phyloP scores from a whole-genome alignment of 2,329 filamentous ascomycete species.

The Dothideomycetes sp. region DNA sequence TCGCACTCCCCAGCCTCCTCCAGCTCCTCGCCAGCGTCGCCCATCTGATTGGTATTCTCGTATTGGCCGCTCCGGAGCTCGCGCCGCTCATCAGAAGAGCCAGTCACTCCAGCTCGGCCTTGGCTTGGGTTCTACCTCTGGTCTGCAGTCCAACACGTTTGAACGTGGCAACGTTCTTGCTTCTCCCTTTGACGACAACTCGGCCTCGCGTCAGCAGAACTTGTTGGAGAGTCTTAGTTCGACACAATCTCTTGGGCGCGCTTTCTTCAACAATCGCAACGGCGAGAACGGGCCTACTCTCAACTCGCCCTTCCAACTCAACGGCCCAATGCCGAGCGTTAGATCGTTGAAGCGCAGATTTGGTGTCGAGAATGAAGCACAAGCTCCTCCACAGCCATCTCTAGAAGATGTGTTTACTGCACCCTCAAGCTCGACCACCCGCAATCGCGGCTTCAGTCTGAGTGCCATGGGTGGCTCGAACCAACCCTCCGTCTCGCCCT shows the following conservation, averaged over 20 bases:
- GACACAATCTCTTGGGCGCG: constrained; percentile 26
- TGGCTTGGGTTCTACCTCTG: constrained; percentile 26
- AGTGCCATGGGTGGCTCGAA: constrained; percentile 40
- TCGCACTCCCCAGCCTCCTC: constrained; percentile 28
- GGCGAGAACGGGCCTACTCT: constrained; percentile 24
- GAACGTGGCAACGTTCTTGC: constrained; percentile 25
- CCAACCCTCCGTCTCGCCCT: constrained; percentile 41
- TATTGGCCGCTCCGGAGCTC: constrained; percentile 36
- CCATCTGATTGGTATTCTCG: constrained; percentile 34
- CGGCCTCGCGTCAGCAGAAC: constrained; percentile 19
- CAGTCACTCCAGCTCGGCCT: constrained; percentile 41
- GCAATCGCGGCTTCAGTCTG: constrained; percentile 53
- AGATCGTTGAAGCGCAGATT: constrained; percentile 51
- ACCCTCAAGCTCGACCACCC: constrained; percentile 40
- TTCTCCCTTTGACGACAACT: constrained; percentile 34
- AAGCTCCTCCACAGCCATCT: constrained; percentile 33
- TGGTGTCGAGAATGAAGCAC: constrained; percentile 39
- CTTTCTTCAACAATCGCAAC: constrained; percentile 20
- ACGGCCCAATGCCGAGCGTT: constrained; percentile 42
- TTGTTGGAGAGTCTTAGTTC: constrained; percentile 26
- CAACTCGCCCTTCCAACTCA: constrained; percentile 47
- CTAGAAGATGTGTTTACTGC: constrained; percentile 39
- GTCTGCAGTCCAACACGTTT: constrained; percentile 11
- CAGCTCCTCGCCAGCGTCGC: constrained; percentile 19
- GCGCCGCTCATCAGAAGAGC: constrained; percentile 43